Conservation (phyloP, 345 rosid species). For the Jatropha curcas region DNA sequence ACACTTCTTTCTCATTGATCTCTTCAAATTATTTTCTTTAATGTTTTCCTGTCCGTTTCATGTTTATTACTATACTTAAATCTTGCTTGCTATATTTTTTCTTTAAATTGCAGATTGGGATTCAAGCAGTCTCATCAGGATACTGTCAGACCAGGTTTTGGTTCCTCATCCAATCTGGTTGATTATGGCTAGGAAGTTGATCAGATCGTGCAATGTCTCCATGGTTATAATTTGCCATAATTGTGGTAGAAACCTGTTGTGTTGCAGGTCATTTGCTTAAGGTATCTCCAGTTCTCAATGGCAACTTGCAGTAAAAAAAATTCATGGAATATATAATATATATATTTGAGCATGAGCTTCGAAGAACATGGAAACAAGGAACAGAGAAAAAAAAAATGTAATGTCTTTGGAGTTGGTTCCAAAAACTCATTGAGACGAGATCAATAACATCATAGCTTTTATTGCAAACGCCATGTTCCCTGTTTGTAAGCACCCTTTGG, state of each 20-base stretch:
- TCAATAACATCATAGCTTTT: neutral
- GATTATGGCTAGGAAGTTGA: conserved; percentile 18
- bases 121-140: conserved; percentile 23
- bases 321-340: neutral
- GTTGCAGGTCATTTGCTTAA: conserved; percentile 27
- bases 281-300: conserved; percentile 8
- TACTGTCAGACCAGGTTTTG: conserved; percentile 14
- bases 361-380: neutral
- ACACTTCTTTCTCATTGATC: neutral
- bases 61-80: neutral
- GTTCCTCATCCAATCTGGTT: conserved; percentile 15
- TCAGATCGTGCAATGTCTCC: conserved; percentile 15
- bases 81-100: conserved; percentile 11
- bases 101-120: conserved; percentile 9
- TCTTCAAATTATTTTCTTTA: neutral
- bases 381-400: neutral
- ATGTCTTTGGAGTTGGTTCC: neutral
- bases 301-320: neutral
- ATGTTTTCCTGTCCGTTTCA: neutral
- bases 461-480: conserved; percentile 12
- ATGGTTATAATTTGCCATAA: conserved; percentile 28
- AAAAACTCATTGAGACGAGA: conserved; percentile 10
- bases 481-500: conserved; percentile 7
- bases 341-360: conserved; percentile 3
- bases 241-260: conserved; percentile 21